phyloP scores from a whole-genome alignment of 2,329 filamentous ascomycete species.

The Cladophialophora chaetospira region DNA sequence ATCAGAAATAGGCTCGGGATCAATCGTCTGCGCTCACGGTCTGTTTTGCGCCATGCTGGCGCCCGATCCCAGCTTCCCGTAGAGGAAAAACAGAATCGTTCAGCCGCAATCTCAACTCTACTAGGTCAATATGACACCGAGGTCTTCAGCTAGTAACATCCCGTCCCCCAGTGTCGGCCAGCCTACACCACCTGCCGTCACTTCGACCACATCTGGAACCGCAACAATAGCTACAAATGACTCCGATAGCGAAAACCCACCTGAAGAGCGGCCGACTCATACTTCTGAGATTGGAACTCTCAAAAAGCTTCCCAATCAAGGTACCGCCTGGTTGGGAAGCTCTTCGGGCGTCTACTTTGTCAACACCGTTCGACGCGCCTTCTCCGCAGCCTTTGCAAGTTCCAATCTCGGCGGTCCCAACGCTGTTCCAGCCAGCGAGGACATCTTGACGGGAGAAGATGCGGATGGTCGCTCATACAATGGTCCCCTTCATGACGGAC shows the following conservation, averaged over 20 bases:
- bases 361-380: conserved; percentile 57
- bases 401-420: conserved; percentile 26
- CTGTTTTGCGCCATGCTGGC: conserved; percentile 7
- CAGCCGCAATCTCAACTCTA: neutral
- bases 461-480: conserved; percentile 33
- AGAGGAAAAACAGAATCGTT: neutral
- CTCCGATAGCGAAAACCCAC: conserved; percentile 26
- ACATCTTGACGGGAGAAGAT: conserved; percentile 35
- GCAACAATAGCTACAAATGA: conserved; percentile 23
- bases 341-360: conserved; percentile 57
- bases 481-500: conserved; percentile 29
- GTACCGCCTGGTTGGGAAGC: conserved; percentile 56
- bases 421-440: conserved; percentile 33
- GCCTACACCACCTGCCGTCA: conserved; percentile 26
- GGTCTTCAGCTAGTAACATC: conserved; percentile 18
- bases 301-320: conserved; percentile 45
- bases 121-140: conserved; percentile 21
- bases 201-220: conserved; percentile 22
- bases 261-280: conserved; percentile 33
- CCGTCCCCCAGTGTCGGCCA: conserved; percentile 28
- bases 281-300: conserved; percentile 47
- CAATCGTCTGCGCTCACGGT: neutral
- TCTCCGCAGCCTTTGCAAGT: conserved; percentile 42
- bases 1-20: neutral
- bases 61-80: neutral